A percentile compares a stretch with the other conserved stretches of the same genome.
These are phyloP conservation scores for Rhizopogon hawkerae DNA, from an alignment of 1,284 basidiomycete genomes.

Conservation along the genomic window DNA sequence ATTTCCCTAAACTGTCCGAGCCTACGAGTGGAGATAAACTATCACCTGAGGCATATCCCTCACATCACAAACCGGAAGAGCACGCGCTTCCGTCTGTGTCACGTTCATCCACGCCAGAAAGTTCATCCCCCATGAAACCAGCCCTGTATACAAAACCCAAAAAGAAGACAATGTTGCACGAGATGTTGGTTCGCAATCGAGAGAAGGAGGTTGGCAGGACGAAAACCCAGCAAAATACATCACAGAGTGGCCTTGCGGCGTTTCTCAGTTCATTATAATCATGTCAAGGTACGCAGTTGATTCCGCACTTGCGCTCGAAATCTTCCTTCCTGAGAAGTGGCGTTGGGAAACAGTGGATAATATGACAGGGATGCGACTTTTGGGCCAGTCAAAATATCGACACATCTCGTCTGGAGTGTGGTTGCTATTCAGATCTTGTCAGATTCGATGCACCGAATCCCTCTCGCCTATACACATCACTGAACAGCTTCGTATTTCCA, in stretches of 20 bases:
- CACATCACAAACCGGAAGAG: not conserved
- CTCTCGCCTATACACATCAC: no score
- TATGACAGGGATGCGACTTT: no score
- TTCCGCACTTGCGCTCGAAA: no score
- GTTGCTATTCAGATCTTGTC: no score
- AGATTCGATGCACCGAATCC: no score
- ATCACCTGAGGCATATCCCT: not conserved
- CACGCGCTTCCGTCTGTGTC: not conserved
- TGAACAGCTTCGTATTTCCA: no score
- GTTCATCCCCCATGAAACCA: not conserved
- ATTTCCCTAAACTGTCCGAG: not conserved
- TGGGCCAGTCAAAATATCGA: no score
- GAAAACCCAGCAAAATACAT: constrained; percentile 20
- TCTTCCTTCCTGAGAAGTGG: no score
- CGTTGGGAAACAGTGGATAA: no score
- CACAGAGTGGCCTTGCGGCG: constrained; percentile 39
- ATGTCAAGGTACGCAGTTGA: not conserved
- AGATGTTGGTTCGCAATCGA: constrained; percentile 53
- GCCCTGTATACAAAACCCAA: constrained; percentile 3
- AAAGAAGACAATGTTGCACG: constrained; percentile 46
- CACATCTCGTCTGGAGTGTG: no score
- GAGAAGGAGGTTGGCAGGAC: constrained; percentile 35
- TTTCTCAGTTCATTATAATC: constrained; percentile 27
- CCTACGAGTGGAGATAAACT: not conserved
- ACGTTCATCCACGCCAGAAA: constrained; percentile 3